Evolutionary conservation across 23 red algal species (phyloP), one percentile per base, ranked within the genome.

Genomic region (Gracilariopsis chorda): DNA sequence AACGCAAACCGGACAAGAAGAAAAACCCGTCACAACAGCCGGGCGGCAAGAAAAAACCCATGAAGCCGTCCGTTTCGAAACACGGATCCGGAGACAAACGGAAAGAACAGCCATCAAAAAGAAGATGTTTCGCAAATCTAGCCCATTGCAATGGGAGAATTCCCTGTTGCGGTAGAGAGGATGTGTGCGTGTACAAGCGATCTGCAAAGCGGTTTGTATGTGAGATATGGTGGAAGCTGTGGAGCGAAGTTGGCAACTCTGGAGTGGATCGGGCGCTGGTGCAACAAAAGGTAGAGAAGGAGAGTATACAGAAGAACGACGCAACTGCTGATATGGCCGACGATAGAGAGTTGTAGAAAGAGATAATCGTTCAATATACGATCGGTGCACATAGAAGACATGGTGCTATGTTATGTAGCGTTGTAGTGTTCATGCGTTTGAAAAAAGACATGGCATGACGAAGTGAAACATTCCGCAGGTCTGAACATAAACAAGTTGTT

Each of bases 141-240:
- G 28, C 19, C 11, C 20, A n/a, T 57, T 80, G 76, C 19, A 42
- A 80, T 34, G 76, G 76, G 36, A 57, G 39, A 9, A 48, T 80
- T 53, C 48, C 25, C 9, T 80, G 76, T 48, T 80, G 76, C 23
- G 52, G 52, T 80, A 48, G 20, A 57, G 48, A 80, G 48, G 39
- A 80, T 28, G 76, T 80, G 6, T 80, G 76, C 20, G 76, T 80
- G 5, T 80, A 57, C 76, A 53, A 59, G 76, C 24, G 7, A 2
- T 53, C 4, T 13, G 2, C 35, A 8, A 33, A 48, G 0, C 30
- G 36, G 7, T 80, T 80, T 24, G 24, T 80, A 4, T 80, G 76
- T 80, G 48, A 80, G 48, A 59, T 57, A 23, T 80, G 76, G 76
- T 80, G 76, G 76, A 57, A 39, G 40, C 48, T 80, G 19, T 73